These are phyloP conservation scores for Penicillium vulpinum DNA, from an alignment of 2,329 filamentous ascomycete genomes.

Conservation along the genomic window DNA sequence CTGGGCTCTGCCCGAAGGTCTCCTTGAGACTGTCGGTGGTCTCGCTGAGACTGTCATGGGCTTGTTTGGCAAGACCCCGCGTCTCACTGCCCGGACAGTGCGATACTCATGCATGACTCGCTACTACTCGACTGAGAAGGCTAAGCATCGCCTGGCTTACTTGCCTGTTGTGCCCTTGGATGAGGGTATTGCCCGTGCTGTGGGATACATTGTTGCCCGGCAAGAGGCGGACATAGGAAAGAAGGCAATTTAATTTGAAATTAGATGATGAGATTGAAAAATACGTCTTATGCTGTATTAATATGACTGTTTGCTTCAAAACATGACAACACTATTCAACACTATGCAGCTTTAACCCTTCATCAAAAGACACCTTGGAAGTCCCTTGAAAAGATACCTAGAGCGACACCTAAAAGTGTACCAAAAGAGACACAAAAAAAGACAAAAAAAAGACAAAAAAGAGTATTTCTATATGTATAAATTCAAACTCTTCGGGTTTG, in stretches of 20 bases:
- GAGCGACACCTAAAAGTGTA: too few relatives aligned
- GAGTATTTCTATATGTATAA: too few relatives aligned
- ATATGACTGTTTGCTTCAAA: slow-evolving; percentile 6
- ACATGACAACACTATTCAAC: background rate
- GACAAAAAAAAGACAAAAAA: too few relatives aligned
- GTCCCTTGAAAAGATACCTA: too few relatives aligned
- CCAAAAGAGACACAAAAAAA: too few relatives aligned
- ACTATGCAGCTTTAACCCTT: too few relatives aligned
- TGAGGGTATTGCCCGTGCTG: slow-evolving; percentile 50
- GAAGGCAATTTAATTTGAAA: slow-evolving; percentile 39
- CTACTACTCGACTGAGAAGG: slow-evolving; percentile 50
- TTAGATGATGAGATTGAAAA: slow-evolving; percentile 8
- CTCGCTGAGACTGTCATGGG: slow-evolving; percentile 45
- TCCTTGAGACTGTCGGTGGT: slow-evolving; percentile 43
- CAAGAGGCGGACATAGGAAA: slow-evolving; percentile 37
- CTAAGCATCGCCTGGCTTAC: slow-evolving; percentile 49
- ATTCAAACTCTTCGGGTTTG: too few relatives aligned
- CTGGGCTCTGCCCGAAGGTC: slow-evolving; percentile 42
- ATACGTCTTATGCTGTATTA: slow-evolving; percentile 24
- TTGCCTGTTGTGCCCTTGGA: slow-evolving; percentile 46
- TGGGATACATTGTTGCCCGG: slow-evolving; percentile 42
- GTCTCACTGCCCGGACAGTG: slow-evolving; percentile 46
- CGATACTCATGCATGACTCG: slow-evolving; percentile 52
- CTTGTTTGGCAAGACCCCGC: slow-evolving; percentile 48
- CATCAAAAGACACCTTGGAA: too few relatives aligned